Evolutionary conservation across 2,329 filamentous ascomycete species (phyloP), one percentile per base, ranked within the genome.

Genomic region (Penicillium sp.): DNA sequence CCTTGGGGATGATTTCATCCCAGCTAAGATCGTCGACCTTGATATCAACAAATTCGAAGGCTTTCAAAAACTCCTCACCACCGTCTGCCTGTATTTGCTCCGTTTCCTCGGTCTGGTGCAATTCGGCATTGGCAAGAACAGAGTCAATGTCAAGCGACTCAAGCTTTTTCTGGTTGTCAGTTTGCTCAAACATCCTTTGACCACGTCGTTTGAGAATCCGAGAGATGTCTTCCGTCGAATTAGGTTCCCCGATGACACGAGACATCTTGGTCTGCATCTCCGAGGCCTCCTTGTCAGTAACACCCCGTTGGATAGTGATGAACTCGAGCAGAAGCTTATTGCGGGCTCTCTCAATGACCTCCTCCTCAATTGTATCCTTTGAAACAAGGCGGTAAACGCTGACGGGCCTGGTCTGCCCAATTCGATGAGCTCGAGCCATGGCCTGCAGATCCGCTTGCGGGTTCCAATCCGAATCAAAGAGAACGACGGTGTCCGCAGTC

Each of bases 151-250:
- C 95, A 24, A 99, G 87, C 75, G 97, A 92, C 76, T 99, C 95
- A 5, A 99, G 83, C 72, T 96, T 95, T 77, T 93, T 90, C 75
- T 99, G 95, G 71, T 99, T 99, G 57, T 91, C 91, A 11, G 90
- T 95, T 74, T 97, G 93, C 76, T 98, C 93, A 66, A 99, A 99
- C 89, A 99, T 96, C 76, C 95, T 96, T 72, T 97, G 95, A n/a
- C 95, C 96, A 65, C 95, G 90, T 77, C 93, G 92, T 79, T 98
- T 98, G 70, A 99, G 84, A 57, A 99, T 96, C 74, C 90, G 90
- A 61, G 95, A 96, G 64, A 98, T 98, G 70, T 97, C 95, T 63
- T 96, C 93, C 1, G 91, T 91, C 3, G 91, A 96, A 57, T 88
- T 93, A 8, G 93, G 93, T 66, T 96, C 93, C 54, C 89, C 88